phyloP scores from a whole-genome alignment of 805 yeast species.

The Suhomyces vadensis region DNA sequence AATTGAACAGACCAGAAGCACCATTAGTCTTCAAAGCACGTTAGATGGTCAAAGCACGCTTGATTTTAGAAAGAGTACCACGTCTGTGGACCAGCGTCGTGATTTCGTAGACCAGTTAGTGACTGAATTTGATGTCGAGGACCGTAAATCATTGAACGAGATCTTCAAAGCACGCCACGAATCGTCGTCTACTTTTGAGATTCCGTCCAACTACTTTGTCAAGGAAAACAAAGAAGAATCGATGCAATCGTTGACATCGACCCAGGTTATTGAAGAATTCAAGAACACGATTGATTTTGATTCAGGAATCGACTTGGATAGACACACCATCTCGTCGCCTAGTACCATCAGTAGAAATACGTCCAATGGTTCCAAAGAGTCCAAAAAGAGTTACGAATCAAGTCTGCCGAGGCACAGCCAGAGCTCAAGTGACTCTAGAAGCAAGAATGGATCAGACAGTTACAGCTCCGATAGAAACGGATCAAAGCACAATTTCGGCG shows the following conservation, averaged over 20 bases:
- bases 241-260: conserved; percentile 27
- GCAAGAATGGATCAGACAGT: not conserved
- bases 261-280: conserved; percentile 29
- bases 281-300: conserved; percentile 27
- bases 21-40: conserved; percentile 1
- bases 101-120: conserved; percentile 5
- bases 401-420: not conserved
- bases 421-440: not conserved
- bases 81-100: conserved; percentile 1
- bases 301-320: conserved; percentile 1
- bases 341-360: not conserved
- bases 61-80: not conserved
- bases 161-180: conserved; percentile 6
- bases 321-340: not conserved
- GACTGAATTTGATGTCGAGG: conserved; percentile 2
- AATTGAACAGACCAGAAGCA: conserved; percentile 2
- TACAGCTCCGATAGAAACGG: not conserved
- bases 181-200: conserved; percentile 12
- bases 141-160: not conserved
- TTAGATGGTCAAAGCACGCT: conserved; percentile 2
- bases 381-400: not conserved
- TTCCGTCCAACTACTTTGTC: conserved; percentile 13
- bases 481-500: not conserved
- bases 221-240: conserved; percentile 18
- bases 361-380: not conserved